A percentile compares a stretch with the other conserved stretches of the same genome.
Evolutionary conservation across 2,329 filamentous ascomycete genomes (phyloP).

Genomic region (Cucurbitaria berberidis): DNA sequence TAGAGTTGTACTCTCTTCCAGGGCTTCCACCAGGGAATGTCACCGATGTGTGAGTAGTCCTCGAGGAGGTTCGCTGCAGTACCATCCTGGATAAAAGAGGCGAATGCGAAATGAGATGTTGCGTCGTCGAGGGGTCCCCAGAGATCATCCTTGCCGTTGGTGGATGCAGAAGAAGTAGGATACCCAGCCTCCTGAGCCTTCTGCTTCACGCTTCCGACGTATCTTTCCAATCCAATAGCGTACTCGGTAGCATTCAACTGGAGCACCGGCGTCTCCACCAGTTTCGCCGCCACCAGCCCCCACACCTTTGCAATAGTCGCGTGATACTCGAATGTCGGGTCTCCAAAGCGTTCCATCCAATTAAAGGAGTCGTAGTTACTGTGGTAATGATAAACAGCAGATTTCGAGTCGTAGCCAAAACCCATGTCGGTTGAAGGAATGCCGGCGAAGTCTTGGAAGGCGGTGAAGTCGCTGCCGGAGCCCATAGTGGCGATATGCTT

Average conservation of each 20-base stretch:
- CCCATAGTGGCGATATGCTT: slow-evolving; percentile 63
- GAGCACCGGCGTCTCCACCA: slow-evolving; percentile 56
- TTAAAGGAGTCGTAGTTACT: slow-evolving; percentile 83
- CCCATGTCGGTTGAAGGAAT: slow-evolving; percentile 57
- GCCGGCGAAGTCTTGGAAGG: slow-evolving; percentile 60
- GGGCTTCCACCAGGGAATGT: slow-evolving; percentile 80
- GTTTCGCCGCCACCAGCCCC: slow-evolving; percentile 53
- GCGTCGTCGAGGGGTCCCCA: slow-evolving; percentile 58
- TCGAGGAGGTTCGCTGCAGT: slow-evolving; percentile 54
- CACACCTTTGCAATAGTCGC: slow-evolving; percentile 56
- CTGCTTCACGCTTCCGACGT: slow-evolving; percentile 51
- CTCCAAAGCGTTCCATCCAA: slow-evolving; percentile 83
- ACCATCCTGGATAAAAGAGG: slow-evolving; percentile 59
- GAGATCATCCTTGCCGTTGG: slow-evolving; percentile 40
- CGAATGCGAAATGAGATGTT: slow-evolving; percentile 56
- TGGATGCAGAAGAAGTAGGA: slow-evolving; percentile 3
- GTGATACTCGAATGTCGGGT: slow-evolving; percentile 67
- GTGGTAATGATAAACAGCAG: slow-evolving; percentile 76
- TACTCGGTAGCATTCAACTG: slow-evolving; percentile 57
- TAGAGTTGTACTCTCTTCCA: slow-evolving; percentile 70
- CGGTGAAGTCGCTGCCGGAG: slow-evolving; percentile 59
- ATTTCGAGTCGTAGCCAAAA: slow-evolving; percentile 47
- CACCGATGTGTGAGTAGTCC: slow-evolving; percentile 54
- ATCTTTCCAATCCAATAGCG: slow-evolving; percentile 49
- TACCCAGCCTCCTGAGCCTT: slow-evolving; percentile 30